Base-by-base conservation (phyloP, 768 basidiomycete genomes). In the Auriscalpium orientale region DNA sequence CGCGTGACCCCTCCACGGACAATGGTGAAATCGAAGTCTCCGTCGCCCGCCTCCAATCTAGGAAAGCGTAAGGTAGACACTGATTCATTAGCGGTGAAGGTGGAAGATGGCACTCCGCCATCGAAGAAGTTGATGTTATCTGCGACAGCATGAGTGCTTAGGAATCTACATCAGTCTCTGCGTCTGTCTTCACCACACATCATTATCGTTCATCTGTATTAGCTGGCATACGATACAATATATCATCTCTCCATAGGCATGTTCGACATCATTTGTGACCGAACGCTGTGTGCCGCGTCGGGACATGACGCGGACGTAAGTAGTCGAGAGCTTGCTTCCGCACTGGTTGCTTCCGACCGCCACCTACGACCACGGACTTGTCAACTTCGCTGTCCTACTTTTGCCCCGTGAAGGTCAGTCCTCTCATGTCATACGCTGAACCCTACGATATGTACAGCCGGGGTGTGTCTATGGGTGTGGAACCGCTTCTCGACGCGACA, bases 41-140 rank as follows among this genome's bases (percentile, higher is more conserved):
- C 76, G 36, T 77, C 79, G 38, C 77, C 80, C 61, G 78, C 78
- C 60, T 80, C 78, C 63, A 67, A 76, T 61, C 70, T 71, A 22
- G n/a, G 1, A 56, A 91, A 91, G 70, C 89, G 89, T 78, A 91
- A 91, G 80, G 81, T 81, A 66, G 82, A 79, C 53, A 74, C 76
- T 57, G 75, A 75, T 33, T 7, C 11, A 53, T 54, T 13, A 40
- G 52, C 22, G 16, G 33, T 35, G 28, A 55, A 28, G 52, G 75
- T 76, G 63, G 71, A 37, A 44, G 74, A 73, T 53, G 76, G 75
- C 53, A 83, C 80, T 43, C 87, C 87, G 49, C 85, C 85, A 3
- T 65, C 76, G 64, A 90, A 90, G 74, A 88, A 84, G 68, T 57
- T 83, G 51, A 83, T 84, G 22, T 66, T 87, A 60, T 67, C 68